Evolutionary conservation across 495 filamentous ascomycete species (phyloP).

Genomic region (Daldinia caldariorum): DNA sequence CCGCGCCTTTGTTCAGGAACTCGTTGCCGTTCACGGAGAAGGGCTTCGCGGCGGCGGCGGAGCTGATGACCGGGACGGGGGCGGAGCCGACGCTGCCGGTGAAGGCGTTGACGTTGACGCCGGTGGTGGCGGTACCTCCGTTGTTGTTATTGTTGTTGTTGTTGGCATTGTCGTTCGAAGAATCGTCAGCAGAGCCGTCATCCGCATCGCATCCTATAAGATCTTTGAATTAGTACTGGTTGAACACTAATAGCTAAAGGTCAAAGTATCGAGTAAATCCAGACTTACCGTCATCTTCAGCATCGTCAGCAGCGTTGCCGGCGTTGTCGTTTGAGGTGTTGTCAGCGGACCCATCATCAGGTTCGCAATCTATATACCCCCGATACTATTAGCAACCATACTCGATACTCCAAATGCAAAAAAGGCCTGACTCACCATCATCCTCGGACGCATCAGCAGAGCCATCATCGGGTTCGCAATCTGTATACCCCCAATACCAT

Average conservation of each 20-base stretch:
- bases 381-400: constrained; percentile 21
- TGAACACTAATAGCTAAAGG: not conserved
- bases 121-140: constrained; percentile 26
- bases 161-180: not conserved
- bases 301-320: constrained; percentile 19
- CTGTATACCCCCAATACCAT: constrained; percentile 42
- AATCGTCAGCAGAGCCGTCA: constrained; percentile 39
- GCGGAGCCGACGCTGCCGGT: constrained; percentile 63
- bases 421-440: too few relatives aligned
- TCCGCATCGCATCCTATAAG: constrained; percentile 54
- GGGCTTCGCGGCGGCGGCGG: constrained; percentile 57
- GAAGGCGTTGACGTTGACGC: constrained; percentile 65
- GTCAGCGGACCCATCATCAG: constrained; percentile 49
- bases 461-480: constrained; percentile 56
- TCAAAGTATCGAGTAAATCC: not conserved
- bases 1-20: constrained; percentile 62
- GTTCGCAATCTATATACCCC: constrained; percentile 52
- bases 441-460: constrained; percentile 13
- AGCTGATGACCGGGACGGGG: constrained; percentile 59
- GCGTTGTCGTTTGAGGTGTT: not conserved
- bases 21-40: constrained; percentile 65
- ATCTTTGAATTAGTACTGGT: constrained; percentile 40
- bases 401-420: too few relatives aligned
- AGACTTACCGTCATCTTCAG: constrained; percentile 34
- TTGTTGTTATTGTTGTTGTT: constrained; percentile 11